Evolutionary conservation across 2,329 filamentous ascomycete species (phyloP), one percentile per base, ranked within the genome.

Genomic region (Hymenoscyphus infarciens): DNA sequence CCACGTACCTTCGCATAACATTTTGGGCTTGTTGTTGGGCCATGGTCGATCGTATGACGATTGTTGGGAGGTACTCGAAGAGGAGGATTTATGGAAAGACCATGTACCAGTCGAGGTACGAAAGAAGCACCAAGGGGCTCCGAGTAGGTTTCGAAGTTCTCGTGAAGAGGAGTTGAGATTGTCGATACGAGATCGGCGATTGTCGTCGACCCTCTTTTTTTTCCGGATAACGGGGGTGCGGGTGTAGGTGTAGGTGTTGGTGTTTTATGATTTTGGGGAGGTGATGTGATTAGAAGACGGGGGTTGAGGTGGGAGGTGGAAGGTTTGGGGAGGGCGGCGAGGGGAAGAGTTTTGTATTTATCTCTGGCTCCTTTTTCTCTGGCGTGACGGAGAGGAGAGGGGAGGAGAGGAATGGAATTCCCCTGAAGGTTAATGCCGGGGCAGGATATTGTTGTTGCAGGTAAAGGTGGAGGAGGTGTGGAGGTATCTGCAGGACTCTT

Each of bases 1-100:
- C 15, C 55, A 71, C 73, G 61, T 69, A 74, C 77, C 77, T 79
- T 72, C 77, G 76, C 73, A 79, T 79, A 63, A 79, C 77, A 75
- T 79, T 79, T 63, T 75, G 75, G 52, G 68, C 67, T 59, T 65
- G 64, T 66, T 70, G 70, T 70, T 74, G 71, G 56, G 73, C 69
- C 73, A 75, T 75, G 57, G 57, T 63, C 38, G 60, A 64, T 62
- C 61, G 58, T 61, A 64, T 35, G 62, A 60, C 54, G 61, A 53
- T 61, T 56, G 54, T 59, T 63, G 59, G 33, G 53, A 56, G 55
- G 59, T 27, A 49, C 27, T 57, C 54, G 60, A 52, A 31, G 13
- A 19, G 25, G 54, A 57, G 54, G 52, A 31, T 52, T 38, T 56
- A 61, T 63, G 39, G 67, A 56, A 59, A 42, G 61, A 56, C 66